Conservation (phyloP, 1,284 basidiomycete genomes). For the Kwoniella shivajii region DNA sequence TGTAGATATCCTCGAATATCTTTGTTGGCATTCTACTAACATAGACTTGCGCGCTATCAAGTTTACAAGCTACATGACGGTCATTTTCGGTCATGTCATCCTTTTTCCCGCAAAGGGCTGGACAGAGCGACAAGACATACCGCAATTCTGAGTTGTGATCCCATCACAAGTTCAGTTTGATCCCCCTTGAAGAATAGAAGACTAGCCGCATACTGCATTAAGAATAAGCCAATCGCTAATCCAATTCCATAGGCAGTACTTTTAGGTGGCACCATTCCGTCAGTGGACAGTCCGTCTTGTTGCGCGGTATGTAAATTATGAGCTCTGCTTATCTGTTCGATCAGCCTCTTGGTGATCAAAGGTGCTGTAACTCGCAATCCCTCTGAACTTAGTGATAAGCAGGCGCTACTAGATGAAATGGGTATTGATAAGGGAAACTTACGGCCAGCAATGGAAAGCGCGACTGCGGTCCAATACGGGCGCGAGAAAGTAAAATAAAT, state of each 20-base stretch:
- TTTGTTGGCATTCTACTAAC: slow-evolving; percentile 5
- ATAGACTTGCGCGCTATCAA: slow-evolving; percentile 22
- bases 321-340: slow-evolving; percentile 64
- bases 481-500: slow-evolving; percentile 15
- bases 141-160: slow-evolving; percentile 10
- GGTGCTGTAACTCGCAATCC: slow-evolving; percentile 21
- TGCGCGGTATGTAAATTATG: slow-evolving; percentile 54
- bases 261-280: slow-evolving; percentile 35
- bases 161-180: slow-evolving; percentile 11
- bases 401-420: background rate
- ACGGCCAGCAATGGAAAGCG: slow-evolving; percentile 9
- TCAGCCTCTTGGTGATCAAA: slow-evolving; percentile 59
- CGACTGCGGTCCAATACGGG: slow-evolving; percentile 15
- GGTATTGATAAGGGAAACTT: background rate
- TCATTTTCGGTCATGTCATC: too few species aligned
- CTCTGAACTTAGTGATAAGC: background rate
- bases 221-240: slow-evolving; percentile 20
- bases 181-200: slow-evolving; percentile 18
- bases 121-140: background rate
- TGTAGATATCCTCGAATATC: too few species aligned
- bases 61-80: background rate
- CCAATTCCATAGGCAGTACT: slow-evolving; percentile 24
- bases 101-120: background rate
- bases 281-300: background rate
- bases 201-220: slow-evolving; percentile 9